Conservation (phyloP, 805 yeast species). For the Candida chilensis region DNA sequence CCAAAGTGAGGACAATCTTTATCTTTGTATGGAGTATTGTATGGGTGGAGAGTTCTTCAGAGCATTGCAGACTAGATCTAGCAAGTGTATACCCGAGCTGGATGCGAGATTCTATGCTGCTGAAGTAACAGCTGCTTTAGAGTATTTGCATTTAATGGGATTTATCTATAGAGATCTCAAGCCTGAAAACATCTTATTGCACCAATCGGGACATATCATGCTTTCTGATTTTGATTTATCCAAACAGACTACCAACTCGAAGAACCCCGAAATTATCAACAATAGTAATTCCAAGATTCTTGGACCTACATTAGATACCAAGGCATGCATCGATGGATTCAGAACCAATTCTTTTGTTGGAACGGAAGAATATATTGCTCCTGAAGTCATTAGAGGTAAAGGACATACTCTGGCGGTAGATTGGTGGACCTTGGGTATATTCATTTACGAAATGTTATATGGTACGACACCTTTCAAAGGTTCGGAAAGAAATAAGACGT, state of each 20-base stretch:
- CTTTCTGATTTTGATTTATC: conserved; percentile 92
- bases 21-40: conserved; percentile 96
- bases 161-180: conserved; percentile 93
- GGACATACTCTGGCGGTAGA: conserved; percentile 98
- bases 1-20: conserved; percentile 86
- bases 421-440: conserved; percentile 98
- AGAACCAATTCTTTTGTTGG: conserved; percentile 98
- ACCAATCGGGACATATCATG: conserved; percentile 98
- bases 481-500: conserved; percentile 77
- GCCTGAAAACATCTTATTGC: conserved; percentile 91
- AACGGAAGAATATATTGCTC: conserved; percentile 97
- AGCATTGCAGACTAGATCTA: conserved; percentile 84
- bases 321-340: conserved; percentile 91
- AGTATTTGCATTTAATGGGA: conserved; percentile 93
- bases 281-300: conserved; percentile 22
- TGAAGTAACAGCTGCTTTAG: conserved; percentile 95
- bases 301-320: conserved; percentile 75
- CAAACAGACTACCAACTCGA: conserved; percentile 73
- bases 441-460: conserved; percentile 87
- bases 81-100: conserved; percentile 75
- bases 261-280: conserved; percentile 61
- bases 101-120: conserved; percentile 94
- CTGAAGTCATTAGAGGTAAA: conserved; percentile 93
- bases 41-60: conserved; percentile 99
- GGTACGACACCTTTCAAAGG: conserved; percentile 98